Percentiles rank a stretch among this genome's conserved stretches.
Evolutionary conservation across 1,139 yeast species (phyloP).

Genomic region (Pichia sp.): DNA sequence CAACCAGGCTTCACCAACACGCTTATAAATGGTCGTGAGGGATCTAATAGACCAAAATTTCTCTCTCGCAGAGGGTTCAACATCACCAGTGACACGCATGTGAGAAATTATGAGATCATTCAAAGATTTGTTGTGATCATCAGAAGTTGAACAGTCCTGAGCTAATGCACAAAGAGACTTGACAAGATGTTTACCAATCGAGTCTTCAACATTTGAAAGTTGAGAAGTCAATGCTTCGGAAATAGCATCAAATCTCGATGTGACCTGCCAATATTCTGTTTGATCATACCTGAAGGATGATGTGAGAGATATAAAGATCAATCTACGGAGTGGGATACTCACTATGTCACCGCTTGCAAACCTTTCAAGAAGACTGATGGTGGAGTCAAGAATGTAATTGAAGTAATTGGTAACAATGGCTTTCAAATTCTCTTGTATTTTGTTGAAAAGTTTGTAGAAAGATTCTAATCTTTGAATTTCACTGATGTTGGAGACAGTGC

Average conservation of each 20-base stretch:
- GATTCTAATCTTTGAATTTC: constrained; percentile 59
- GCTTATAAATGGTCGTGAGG: constrained; percentile 77
- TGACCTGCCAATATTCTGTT: constrained; percentile 92
- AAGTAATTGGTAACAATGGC: constrained; percentile 85
- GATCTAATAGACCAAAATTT: constrained; percentile 83
- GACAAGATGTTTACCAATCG: constrained; percentile 72
- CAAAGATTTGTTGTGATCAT: constrained; percentile 74
- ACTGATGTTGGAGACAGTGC: constrained; percentile 43
- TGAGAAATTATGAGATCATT: constrained; percentile 53
- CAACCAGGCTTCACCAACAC: constrained; percentile 95
- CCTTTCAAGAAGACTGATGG: constrained; percentile 49
- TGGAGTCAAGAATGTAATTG: constrained; percentile 78
- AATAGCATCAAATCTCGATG: constrained; percentile 74
- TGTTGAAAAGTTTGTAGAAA: constrained; percentile 83
- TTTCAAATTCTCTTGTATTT: constrained; percentile 76
- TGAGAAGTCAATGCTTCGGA: constrained; percentile 62
- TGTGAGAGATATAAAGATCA: constrained; percentile 65
- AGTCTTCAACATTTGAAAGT: constrained; percentile 60
- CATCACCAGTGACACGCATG: constrained; percentile 43
- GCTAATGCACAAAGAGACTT: constrained; percentile 78
- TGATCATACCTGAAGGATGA: constrained; percentile 84
- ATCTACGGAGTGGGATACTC: constrained; percentile 62
- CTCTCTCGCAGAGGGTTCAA: constrained; percentile 41
- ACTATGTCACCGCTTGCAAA: constrained; percentile 42
- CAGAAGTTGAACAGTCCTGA: constrained; percentile 63